Evolutionary conservation across 164 flowering plant species (phyloP), one percentile per base, ranked within the genome.

Genomic region (Vitis rupestris): DNA sequence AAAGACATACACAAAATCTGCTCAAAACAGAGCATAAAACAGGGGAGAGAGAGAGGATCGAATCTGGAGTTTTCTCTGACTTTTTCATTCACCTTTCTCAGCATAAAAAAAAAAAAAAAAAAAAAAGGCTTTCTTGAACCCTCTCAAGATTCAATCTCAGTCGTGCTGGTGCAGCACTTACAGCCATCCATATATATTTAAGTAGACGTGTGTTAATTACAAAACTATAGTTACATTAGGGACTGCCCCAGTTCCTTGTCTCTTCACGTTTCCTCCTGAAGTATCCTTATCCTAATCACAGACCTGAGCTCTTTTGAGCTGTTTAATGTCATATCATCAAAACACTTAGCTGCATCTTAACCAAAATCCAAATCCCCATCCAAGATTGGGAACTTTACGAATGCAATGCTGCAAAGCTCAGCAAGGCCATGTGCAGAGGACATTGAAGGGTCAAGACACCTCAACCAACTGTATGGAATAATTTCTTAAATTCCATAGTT

Each of bases 401-500:
- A 88, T 16, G 97, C 99, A 70, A 96, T 96, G 73, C 86, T 82
- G 82, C 98, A 92, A 1, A 96, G 76, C 84, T 92, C 97, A 72
- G 98, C 97, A 73, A 88, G 88, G 59, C 88, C 92, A 61, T 97
- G 92, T 59, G 85, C 76, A 27, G 91, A 71, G n/a, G 97, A 78
- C 8, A 92, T 75, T 2, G 98, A 87, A 69, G 97, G 73, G 69
- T 88, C 97, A 66, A 93, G 63, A 57, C 97, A 97, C 49, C 97
- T 87, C 64, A 96, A 74, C 37, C 75, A 79, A 68, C 85, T 82
- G 82, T 83, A 96, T 37, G 89, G 71, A 75, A 90, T 83, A 1
- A 65, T 73, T 76, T 93, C 99, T 81, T 96, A 98, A 76, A 90
- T 96, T 48, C 99, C 99, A 69, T 89, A 96, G 68, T 96, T 97